Percentiles rank a stretch among this genome's conserved stretches.
These are phyloP conservation scores for Chrysanthemum lavandulifolium DNA, from an alignment of 129 eudicot genomes.

Conservation along the genomic window DNA sequence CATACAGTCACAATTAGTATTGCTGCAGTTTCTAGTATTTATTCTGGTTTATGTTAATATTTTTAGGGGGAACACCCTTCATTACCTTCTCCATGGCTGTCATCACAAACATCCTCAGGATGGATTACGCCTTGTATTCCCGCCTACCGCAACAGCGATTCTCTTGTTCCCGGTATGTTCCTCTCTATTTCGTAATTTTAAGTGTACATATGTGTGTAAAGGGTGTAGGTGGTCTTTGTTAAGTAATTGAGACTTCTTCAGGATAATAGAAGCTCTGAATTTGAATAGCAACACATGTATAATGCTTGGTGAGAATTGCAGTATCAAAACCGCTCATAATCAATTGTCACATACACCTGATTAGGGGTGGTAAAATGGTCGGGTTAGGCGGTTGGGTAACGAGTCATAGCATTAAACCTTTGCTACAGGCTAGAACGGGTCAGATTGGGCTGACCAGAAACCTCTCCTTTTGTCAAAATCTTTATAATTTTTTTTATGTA, in stretches of 20 bases:
- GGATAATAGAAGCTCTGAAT: too few relatives aligned
- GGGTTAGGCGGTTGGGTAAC: neutral
- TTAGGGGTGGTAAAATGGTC: neutral
- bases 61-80: conserved; percentile 82
- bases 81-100: conserved; percentile 95
- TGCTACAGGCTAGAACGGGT: neutral
- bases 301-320: too few relatives aligned
- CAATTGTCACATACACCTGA: too few relatives aligned
- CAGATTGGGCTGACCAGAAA: neutral
- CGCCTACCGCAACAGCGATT: conserved; percentile 96
- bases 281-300: too few relatives aligned
- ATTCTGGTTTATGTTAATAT: conserved; percentile 6
- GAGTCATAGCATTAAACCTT: neutral
- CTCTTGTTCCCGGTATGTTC: conserved; percentile 73
- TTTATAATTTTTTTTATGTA: neutral
- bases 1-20: neutral
- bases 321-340: too few relatives aligned
- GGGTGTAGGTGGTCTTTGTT: too few relatives aligned
- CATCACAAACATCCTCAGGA: conserved; percentile 99
- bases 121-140: conserved; percentile 95
- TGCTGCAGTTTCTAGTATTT: conserved; percentile 5
- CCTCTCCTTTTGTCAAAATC: neutral
- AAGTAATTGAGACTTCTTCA: too few relatives aligned
- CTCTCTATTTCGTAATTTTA: too few relatives aligned
- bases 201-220: too few relatives aligned